Evolutionary conservation across 805 yeast genomes (phyloP).

Genomic region (Pichia scutulata): DNA sequence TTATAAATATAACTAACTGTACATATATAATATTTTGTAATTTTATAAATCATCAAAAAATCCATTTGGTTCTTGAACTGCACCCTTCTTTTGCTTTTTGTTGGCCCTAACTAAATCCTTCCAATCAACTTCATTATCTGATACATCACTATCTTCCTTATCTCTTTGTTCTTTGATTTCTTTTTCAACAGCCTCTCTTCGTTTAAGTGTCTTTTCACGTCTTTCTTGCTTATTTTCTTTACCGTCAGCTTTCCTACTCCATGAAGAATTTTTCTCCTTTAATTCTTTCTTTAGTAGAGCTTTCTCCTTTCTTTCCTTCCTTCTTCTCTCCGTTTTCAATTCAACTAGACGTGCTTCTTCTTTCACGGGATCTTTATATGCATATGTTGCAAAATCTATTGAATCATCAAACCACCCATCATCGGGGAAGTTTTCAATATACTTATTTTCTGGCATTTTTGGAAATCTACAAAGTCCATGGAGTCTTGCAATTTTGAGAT

Average conservation of each 20-base stretch:
- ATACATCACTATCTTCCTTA: conserved; percentile 32
- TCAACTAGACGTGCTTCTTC: conserved; percentile 58
- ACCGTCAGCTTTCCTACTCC: conserved; percentile 66
- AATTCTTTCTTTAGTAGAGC: conserved; percentile 37
- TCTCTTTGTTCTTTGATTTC: conserved; percentile 35
- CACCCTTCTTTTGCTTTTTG: conserved; percentile 47
- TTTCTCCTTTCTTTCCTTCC: conserved; percentile 30
- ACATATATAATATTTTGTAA: not conserved
- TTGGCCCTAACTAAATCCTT: conserved; percentile 65
- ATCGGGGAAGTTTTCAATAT: conserved; percentile 47
- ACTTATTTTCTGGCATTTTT: conserved; percentile 82
- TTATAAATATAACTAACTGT: not conserved
- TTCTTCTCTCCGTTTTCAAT: conserved; percentile 38
- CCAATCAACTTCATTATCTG: conserved; percentile 68
- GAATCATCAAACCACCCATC: conserved; percentile 65
- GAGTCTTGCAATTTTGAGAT: conserved; percentile 60
- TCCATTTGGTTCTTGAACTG: conserved; percentile 37
- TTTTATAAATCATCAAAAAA: conserved; percentile 50
- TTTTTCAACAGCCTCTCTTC: conserved; percentile 60
- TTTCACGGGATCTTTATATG: conserved; percentile 54
- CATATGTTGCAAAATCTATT: conserved; percentile 60
- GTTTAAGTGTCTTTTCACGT: conserved; percentile 58
- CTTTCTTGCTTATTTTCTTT: conserved; percentile 58
- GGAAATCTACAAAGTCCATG: conserved; percentile 83
- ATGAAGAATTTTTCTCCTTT: conserved; percentile 54